Evolutionary conservation across 2,329 filamentous ascomycete genomes (phyloP), one percentile per base, ranked within the genome.

Genomic region (Penicillium crustosum): DNA sequence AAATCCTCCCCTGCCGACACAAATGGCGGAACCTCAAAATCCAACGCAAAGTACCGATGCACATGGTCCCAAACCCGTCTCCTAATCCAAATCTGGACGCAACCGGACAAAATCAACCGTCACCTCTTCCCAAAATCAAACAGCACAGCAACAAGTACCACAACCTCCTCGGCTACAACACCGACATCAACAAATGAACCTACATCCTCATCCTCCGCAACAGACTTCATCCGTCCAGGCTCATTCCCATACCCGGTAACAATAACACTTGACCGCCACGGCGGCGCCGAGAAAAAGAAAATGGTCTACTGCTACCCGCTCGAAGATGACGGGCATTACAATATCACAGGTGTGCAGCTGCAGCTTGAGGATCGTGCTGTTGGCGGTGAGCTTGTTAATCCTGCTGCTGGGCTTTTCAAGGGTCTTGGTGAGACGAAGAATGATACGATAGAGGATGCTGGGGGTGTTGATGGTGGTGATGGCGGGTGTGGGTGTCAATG

Each of bases 71-170:
- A 87, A 61, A 88, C 85, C 1, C 79, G 86, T 3, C 82, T 87
- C 63, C 75, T 82, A 6, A 81, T 88, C 2, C 82, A 84, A 62
- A 86, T 88, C 53, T 88, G 84, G 84, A 88, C 86, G 0, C 80
- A 77, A 49, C 70, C 77, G 12, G 70, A 67, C 1, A 74, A 75
- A 29, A 60, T 67, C 0, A 63, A 66, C 2, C 68, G 71, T 45
- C 57, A 59, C 0, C 60, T 77, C 19, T 59, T 75, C 33, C 57
- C 47, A 52, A 50, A 36, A 27, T 21, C 43, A 35, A 55, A 49
- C 56, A 44, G 47, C 45, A 51, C 39, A 56, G 61, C 19, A 58
- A 57, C 27, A 23, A 47, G 57, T 15, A 55, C 61, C 0, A 44
- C 57, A 17, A 53, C 61, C 1, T 19, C 59, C 1, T 27, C 60